Base-by-base conservation (phyloP, 2,329 filamentous ascomycete genomes). In the Colletotrichum musicola region DNA sequence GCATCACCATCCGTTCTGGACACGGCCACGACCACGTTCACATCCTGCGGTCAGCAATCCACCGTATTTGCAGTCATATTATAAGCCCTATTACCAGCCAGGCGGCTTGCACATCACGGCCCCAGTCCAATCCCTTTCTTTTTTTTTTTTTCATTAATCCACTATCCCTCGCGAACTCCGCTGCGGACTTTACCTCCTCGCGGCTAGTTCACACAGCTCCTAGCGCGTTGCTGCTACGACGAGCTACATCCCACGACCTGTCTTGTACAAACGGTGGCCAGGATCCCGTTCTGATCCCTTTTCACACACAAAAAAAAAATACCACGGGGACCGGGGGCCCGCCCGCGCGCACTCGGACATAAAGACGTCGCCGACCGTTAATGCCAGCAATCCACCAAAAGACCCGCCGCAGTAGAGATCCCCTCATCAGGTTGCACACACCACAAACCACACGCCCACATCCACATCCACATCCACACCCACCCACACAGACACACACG, bases 331-430 rank as follows among this genome's bases (percentile, higher is more conserved):
- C 38, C 35, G 20, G 50, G 58, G 58, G 57, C 47, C 58, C 57
- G 64, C 58, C 67, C 67, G 63, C 74, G 67, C 72, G 71, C 42
- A 54, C 78, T 81, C 80, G 80, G 80, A 81, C 79, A 81, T 81
- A 81, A 80, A 77, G 72, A 79, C 73, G 74, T 74, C 72, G 75
- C 78, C 78, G 78, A 80, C 73, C 55, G 64, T 70, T 77, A 67
- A 57, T 64, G 54, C 70, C 73, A 71, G 61, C 53, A 62, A 62
- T 42, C 55, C 56, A 53, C 46, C 27, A 35, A 44, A 25, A 55
- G 53, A 35, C 30, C 30, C 30, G 30, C 30, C 30, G 30, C 30
- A 35, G 30, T 4, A 35, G 30, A 35, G 30, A 35, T 35, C 30
- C 30, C 30, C 30, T 35, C 30, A 35, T 10, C 10, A 35, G 30